These are phyloP conservation scores for Deinandra increscens DNA, from an alignment of 129 eudicot genomes.

Conservation along the genomic window DNA sequence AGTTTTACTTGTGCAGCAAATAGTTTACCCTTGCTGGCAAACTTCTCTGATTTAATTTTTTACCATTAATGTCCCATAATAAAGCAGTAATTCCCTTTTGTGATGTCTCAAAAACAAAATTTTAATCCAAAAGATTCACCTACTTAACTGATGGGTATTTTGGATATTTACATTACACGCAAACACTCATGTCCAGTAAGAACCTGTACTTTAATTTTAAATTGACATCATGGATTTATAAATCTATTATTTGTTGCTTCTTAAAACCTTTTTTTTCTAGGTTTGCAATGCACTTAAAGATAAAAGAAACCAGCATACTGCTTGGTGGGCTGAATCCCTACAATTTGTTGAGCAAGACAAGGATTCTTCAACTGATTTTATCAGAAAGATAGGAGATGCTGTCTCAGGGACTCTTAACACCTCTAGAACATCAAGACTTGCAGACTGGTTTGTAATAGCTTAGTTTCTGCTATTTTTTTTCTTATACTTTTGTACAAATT, in stretches of 20 bases:
- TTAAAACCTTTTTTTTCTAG: conserved; percentile 34
- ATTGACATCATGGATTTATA: conserved; percentile 3
- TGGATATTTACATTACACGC: conserved; percentile 3
- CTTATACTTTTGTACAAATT: not conserved
- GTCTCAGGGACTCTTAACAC: conserved; percentile 58
- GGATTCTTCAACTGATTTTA: conserved; percentile 54
- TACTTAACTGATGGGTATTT: conserved; percentile 10
- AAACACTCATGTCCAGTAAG: not conserved
- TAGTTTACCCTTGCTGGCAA: not conserved
- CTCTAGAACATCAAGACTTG: conserved; percentile 52
- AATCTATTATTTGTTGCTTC: conserved; percentile 6
- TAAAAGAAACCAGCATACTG: conserved; percentile 44
- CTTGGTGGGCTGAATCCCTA: conserved; percentile 89
- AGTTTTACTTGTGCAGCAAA: conserved; percentile 14
- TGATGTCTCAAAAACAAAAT: not conserved
- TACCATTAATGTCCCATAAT: not conserved
- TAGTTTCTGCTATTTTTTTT: conserved; percentile 20
- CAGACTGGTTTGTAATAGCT: conserved; percentile 61
- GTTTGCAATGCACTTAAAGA: conserved; percentile 46
- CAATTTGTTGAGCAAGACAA: conserved; percentile 60
- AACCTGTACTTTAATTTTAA: not conserved
- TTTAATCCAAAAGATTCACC: not conserved
- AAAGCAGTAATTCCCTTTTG: conserved; percentile 5
- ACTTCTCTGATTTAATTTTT: not conserved
- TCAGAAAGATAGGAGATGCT: conserved; percentile 72